Evolutionary conservation across 164 flowering plant species (phyloP).

Genomic region (Pachysandra terminalis): DNA sequence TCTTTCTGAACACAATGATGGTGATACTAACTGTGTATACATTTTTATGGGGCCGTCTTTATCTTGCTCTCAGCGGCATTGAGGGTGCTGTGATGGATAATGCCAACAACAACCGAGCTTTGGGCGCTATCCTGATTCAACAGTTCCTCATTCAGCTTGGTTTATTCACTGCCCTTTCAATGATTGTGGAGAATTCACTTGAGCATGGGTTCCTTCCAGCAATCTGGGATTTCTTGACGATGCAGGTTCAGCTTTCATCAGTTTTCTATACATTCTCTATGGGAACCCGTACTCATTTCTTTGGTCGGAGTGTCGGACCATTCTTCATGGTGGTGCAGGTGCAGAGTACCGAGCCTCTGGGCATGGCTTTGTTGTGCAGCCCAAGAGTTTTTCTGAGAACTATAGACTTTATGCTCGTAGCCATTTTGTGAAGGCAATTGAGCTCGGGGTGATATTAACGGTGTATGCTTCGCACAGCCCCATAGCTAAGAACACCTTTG

Average conservation of each 20-base stretch:
- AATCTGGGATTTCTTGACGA: slow-evolving; percentile 81
- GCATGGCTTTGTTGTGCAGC: slow-evolving; percentile 92
- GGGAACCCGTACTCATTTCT: slow-evolving; percentile 88
- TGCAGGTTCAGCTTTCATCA: slow-evolving; percentile 90
- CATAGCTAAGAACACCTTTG: slow-evolving; percentile 48
- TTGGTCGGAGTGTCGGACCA: slow-evolving; percentile 91
- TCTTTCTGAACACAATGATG: slow-evolving; percentile 74
- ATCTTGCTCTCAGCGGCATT: slow-evolving; percentile 85
- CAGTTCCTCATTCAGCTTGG: slow-evolving; percentile 89
- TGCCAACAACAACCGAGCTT: slow-evolving; percentile 53
- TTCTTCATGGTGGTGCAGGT: slow-evolving; percentile 98
- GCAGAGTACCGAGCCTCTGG: slow-evolving; percentile 98
- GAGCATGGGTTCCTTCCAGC: slow-evolving; percentile 87
- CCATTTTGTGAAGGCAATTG: slow-evolving; percentile 91
- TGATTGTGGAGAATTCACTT: slow-evolving; percentile 83
- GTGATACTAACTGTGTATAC: slow-evolving; percentile 69
- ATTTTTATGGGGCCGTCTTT: slow-evolving; percentile 90
- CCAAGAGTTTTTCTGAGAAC: slow-evolving; percentile 88
- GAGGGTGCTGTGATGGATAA: slow-evolving; percentile 36
- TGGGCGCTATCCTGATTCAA: slow-evolving; percentile 71
- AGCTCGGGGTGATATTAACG: slow-evolving; percentile 70
- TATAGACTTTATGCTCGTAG: slow-evolving; percentile 90
- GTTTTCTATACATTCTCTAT: slow-evolving; percentile 81
- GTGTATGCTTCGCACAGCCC: slow-evolving; percentile 78
- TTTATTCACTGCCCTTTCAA: slow-evolving; percentile 87